These are phyloP conservation scores for Cercophora samala DNA, from an alignment of 495 filamentous ascomycete species.

Conservation along the genomic window DNA sequence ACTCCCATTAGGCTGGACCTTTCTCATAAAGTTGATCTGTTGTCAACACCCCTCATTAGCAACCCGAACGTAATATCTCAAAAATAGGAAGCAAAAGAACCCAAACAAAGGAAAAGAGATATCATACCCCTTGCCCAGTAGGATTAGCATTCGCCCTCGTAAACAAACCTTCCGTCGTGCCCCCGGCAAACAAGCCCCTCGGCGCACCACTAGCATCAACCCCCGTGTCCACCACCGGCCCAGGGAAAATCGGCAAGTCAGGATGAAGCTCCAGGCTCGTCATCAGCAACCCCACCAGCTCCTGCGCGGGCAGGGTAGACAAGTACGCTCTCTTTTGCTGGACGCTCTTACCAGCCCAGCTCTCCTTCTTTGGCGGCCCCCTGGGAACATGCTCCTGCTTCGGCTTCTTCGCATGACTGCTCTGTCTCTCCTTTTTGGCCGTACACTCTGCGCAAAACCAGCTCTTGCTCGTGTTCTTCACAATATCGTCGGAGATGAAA, in stretches of 20 bases:
- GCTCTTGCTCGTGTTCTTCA: constrained; percentile 56
- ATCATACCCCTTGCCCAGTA: constrained; percentile 18
- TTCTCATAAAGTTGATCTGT: constrained; percentile 40
- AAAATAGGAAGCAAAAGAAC: neutral
- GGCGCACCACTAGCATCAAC: constrained; percentile 7
- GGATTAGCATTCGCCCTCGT: constrained; percentile 38
- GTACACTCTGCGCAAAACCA: constrained; percentile 78
- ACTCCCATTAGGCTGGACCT: constrained; percentile 26
- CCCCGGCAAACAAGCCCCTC: constrained; percentile 32
- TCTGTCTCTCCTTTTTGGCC: constrained; percentile 44
- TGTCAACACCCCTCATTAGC: neutral
- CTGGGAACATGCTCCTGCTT: constrained; percentile 13
- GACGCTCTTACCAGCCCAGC: constrained; percentile 44
- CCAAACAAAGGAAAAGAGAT: neutral
- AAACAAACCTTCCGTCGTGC: constrained; percentile 38
- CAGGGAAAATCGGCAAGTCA: constrained; percentile 46
- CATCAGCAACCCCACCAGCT: constrained; percentile 34
- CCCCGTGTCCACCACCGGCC: constrained; percentile 16
- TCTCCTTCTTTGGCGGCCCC: constrained; percentile 26
- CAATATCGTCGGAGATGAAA: constrained; percentile 65
- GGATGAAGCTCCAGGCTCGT: constrained; percentile 34
- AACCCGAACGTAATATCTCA: neutral
- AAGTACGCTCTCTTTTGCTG: constrained; percentile 42
- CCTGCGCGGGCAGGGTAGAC: constrained; percentile 34
- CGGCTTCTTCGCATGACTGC: constrained; percentile 34